Evolutionary conservation across 129 eudicot genomes (phyloP), one percentile per base, ranked within the genome.

Genomic region (Oenanthe sinensis): DNA sequence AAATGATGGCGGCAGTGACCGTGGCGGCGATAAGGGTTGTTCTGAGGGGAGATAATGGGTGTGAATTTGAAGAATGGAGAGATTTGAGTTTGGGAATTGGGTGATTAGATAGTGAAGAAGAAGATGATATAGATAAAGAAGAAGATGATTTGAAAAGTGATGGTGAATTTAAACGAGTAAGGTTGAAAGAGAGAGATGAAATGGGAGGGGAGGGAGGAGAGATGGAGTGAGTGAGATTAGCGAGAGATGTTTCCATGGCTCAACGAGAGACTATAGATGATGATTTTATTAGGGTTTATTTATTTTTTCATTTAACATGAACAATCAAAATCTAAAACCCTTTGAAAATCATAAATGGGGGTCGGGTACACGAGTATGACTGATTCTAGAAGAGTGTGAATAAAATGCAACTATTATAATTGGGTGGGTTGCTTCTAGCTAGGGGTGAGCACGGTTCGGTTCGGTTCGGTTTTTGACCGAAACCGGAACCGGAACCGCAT

Each of bases 21-120:
- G 86, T 81, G 17, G 91, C 87, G 42, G 93, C 79, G 37, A 85
- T 24, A 50, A 89, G 74, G 77, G 96, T 82, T 80, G 92, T 70
- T 77, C 78, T 88, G 79, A 88, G 83, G 73, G 75, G 43, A 70
- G 89, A 82, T 17, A 55, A 42, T 77, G 85, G 75, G 45, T 15
- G 55, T 26, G 83, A 52, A 84, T 79, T 75, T 43, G 74, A 33
- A 72, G 50, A 30, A 46, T 84, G 67, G 39, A 75, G 46, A 20
- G 39, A 16, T 1, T 78, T 70, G 46, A 49, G 80, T 28, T 78
- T 80, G 74, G 83, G 68, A 75, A 36, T 85, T 79, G 49, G 76
- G 33, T 20, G 42, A 30, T 39, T 70, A 14, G 81, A 75, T 6
- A 48, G 24, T 75, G 79, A 74, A 55, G 43, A 74, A 55, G 43